Conservation (phyloP, 306 rosid species). For the Dalbergia cochinchinensis region DNA sequence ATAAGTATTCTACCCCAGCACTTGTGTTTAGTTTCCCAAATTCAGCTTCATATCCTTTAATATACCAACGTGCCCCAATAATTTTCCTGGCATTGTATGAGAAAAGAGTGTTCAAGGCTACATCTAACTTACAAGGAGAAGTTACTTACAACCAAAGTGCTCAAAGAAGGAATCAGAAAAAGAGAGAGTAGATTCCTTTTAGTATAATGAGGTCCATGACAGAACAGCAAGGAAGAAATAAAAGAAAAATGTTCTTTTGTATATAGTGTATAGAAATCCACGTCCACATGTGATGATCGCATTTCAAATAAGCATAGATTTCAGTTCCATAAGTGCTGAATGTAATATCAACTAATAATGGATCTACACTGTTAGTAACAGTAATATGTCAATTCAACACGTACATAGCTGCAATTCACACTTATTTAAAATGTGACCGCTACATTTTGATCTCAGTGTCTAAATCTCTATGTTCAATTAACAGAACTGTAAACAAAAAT, state of each 20-base stretch:
- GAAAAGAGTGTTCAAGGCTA: neutral
- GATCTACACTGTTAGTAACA: no score
- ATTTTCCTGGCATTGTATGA: conserved; percentile 60
- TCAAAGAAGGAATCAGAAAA: neutral
- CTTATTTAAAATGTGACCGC: no score
- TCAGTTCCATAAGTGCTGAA: no score
- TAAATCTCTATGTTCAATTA: no score
- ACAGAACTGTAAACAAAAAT: neutral
- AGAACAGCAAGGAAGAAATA: neutral
- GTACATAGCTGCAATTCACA: no score
- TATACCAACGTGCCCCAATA: conserved; percentile 76
- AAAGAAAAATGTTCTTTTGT: no score
- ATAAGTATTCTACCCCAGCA: conserved; percentile 53
- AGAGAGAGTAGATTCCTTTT: neutral
- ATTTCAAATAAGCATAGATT: no score
- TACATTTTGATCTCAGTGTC: no score
- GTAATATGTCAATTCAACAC: no score
- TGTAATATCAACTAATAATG: no score
- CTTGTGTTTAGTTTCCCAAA: conserved; percentile 58
- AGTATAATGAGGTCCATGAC: neutral
- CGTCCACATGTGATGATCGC: no score
- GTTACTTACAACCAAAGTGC: neutral
- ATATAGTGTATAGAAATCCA: no score
- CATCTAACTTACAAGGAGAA: neutral
- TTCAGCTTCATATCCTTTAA: conserved; percentile 76